Percentiles rank a stretch among this genome's conserved stretches.
phyloP scores from a whole-genome alignment of 2,329 filamentous ascomycete genomes.

The Microsporum ferrugineum region DNA sequence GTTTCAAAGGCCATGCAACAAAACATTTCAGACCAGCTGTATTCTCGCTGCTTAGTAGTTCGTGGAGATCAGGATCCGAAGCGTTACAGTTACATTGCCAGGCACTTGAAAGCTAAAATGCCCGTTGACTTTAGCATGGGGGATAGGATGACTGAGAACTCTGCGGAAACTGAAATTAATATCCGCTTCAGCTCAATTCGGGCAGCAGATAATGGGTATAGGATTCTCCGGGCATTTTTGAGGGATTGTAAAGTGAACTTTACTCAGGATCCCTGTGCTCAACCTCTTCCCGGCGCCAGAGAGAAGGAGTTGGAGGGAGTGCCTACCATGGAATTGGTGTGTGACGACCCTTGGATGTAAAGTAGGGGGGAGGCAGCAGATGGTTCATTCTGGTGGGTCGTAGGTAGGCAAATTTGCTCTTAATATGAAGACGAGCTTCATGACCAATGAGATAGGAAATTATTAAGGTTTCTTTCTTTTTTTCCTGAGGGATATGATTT shows the following conservation, averaged over 20 bases:
- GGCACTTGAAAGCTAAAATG: constrained; percentile 7
- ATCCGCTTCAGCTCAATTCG: constrained; percentile 14
- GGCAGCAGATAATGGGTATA: constrained; percentile 7
- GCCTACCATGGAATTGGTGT: not conserved
- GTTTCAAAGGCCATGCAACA: constrained; percentile 17
- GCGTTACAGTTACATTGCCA: constrained; percentile 9
- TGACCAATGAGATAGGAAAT: not conserved
- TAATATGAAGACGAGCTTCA: not conserved
- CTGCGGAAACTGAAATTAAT: constrained; percentile 10
- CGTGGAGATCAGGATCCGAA: constrained; percentile 9
- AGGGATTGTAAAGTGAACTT: constrained; percentile 12
- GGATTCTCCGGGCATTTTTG: constrained; percentile 1
- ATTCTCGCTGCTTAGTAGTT: constrained; percentile 21
- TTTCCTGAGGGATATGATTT: not conserved
- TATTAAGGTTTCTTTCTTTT: not conserved
- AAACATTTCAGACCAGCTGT: constrained; percentile 16
- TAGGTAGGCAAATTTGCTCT: not conserved
- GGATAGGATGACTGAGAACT: constrained; percentile 13
- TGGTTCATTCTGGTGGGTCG: not conserved
- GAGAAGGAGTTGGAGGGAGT: not conserved
- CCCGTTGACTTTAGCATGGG: constrained; percentile 13
- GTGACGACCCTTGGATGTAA: not conserved
- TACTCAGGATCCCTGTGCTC: constrained; percentile 12
- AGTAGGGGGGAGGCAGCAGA: not conserved
- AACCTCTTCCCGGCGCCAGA: constrained; percentile 7